Percentiles rank a stretch among this genome's conserved stretches.
Conservation (phyloP, 768 basidiomycete genomes). For the Amanita pseudoporphyria region DNA sequence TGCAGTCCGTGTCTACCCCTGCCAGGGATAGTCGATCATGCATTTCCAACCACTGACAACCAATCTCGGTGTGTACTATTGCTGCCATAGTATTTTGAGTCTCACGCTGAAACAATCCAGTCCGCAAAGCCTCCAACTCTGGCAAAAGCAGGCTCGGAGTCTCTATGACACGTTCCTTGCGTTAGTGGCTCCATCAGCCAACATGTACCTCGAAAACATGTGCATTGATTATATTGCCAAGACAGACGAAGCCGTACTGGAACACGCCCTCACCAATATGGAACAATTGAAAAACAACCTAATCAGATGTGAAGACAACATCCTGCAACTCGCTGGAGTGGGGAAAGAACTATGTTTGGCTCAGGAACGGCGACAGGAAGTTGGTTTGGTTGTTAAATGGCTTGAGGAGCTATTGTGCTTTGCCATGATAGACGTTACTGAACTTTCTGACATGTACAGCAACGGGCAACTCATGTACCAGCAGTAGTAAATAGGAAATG, state of each 20-base stretch:
- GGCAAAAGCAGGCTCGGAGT: neutral
- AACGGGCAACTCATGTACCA: neutral
- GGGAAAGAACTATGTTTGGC: neutral
- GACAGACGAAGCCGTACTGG: neutral
- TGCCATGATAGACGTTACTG: neutral
- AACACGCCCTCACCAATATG: neutral
- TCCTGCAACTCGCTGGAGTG: neutral
- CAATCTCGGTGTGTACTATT: neutral
- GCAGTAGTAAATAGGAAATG: neutral
- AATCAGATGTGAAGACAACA: neutral
- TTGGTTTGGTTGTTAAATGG: neutral
- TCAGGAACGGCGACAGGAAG: neutral
- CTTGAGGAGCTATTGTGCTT: neutral
- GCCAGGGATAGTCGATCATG: neutral
- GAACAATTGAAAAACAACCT: neutral
- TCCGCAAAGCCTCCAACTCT: neutral
- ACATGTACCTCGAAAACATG: neutral
- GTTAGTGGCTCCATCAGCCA: neutral
- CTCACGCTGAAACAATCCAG: neutral
- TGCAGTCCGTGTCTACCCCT: neutral
- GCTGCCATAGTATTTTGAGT: neutral
- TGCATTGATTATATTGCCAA: neutral
- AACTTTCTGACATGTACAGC: neutral
- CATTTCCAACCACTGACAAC: neutral
- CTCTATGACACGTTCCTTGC: neutral